Conservation (phyloP, 768 basidiomycete genomes). For the Russula sp. region DNA sequence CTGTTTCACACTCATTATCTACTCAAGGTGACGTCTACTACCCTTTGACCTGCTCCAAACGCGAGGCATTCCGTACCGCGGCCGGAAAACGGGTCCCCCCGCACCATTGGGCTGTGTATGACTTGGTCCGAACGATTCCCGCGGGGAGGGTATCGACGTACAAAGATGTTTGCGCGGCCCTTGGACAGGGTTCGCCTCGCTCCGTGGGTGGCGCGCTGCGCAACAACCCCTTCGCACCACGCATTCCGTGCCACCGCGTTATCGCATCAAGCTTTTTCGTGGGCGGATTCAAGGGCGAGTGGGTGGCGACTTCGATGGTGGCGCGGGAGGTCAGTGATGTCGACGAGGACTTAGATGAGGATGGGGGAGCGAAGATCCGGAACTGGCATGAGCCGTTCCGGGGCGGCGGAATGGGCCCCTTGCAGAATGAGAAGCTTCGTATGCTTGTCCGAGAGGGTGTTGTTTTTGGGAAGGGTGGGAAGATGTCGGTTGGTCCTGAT, state of each 20-base stretch:
- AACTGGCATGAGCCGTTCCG: slow-evolving; percentile 28
- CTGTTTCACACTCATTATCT: background rate
- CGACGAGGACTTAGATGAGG: background rate
- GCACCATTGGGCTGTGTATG: slow-evolving; percentile 32
- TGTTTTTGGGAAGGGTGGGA: slow-evolving; percentile 21
- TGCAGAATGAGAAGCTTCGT: slow-evolving; percentile 28
- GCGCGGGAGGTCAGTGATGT: background rate
- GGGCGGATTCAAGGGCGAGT: slow-evolving; percentile 64
- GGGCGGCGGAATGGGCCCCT: slow-evolving; percentile 21
- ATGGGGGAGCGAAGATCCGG: background rate
- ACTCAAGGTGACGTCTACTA: slow-evolving; percentile 24
- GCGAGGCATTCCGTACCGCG: slow-evolving; percentile 24
- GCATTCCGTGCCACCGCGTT: slow-evolving; percentile 68
- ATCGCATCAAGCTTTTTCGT: slow-evolving; percentile 58
- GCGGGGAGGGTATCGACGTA: slow-evolving; percentile 29
- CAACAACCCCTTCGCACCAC: slow-evolving; percentile 64
- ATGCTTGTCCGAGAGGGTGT: slow-evolving; percentile 29
- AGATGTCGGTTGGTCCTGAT: slow-evolving; percentile 12
- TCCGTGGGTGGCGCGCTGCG: slow-evolving; percentile 68
- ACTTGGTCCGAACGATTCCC: slow-evolving; percentile 23
- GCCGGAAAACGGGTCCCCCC: slow-evolving; percentile 29
- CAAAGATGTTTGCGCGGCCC: slow-evolving; percentile 41
- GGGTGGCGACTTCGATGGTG: slow-evolving; percentile 33
- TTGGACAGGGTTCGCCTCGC: slow-evolving; percentile 57
- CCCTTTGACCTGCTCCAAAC: slow-evolving; percentile 22